These are phyloP conservation scores for Chalciporus chontae DNA, from an alignment of 768 basidiomycete species.

Conservation along the genomic window DNA sequence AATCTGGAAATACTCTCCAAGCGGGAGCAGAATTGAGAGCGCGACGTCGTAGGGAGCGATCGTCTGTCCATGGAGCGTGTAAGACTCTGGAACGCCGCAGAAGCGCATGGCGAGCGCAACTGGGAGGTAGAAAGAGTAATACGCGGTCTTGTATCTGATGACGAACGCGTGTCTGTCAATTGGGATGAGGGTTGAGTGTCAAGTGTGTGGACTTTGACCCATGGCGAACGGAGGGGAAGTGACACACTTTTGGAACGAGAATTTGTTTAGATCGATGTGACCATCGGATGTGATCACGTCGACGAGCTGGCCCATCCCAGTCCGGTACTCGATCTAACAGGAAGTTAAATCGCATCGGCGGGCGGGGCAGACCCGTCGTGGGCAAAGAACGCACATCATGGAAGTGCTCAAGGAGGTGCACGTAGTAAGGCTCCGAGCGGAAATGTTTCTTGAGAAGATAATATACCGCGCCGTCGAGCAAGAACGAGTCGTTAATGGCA, in stretches of 20 bases:
- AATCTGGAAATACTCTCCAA: constrained; percentile 98
- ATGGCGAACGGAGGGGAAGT: too few relatives aligned
- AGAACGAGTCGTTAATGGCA: constrained; percentile 94
- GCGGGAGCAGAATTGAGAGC: constrained; percentile 76
- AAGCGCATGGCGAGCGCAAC: constrained; percentile 92
- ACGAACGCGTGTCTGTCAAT: too few relatives aligned
- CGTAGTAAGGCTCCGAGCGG: too few relatives aligned
- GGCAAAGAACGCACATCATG: too few relatives aligned
- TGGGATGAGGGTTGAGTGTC: too few relatives aligned
- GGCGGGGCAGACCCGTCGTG: too few relatives aligned
- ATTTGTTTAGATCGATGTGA: constrained; percentile 81
- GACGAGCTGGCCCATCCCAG: constrained; percentile 94
- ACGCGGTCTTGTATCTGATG: too few relatives aligned
- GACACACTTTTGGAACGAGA: constrained; percentile 71
- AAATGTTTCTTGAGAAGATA: too few relatives aligned
- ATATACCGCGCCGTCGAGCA: constrained; percentile 38
- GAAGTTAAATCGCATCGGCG: background rate
- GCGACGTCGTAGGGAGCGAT: constrained; percentile 69
- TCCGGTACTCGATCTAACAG: constrained; percentile 67
- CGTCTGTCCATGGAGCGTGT: constrained; percentile 37
- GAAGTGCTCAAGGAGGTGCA: too few relatives aligned
- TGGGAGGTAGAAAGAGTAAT: constrained; percentile 78
- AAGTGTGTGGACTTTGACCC: too few relatives aligned
- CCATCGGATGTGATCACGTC: constrained; percentile 96
- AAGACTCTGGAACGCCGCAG: constrained; percentile 54